Conservation (phyloP, 495 filamentous ascomycete genomes). For the Aspergillus haitiensis region DNA sequence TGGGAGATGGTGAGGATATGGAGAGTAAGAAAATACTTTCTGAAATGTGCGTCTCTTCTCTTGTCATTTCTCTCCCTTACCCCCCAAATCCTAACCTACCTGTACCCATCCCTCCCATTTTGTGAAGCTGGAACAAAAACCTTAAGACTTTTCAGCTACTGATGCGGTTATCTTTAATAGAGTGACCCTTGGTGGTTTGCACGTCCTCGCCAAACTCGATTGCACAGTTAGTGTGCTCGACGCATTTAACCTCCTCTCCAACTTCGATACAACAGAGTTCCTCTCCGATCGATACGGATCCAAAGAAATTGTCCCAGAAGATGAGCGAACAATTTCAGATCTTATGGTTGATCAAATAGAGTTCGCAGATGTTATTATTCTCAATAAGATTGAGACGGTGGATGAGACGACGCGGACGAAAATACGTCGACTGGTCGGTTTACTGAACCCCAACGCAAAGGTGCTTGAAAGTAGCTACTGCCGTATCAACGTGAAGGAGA, state of each 20-base stretch:
- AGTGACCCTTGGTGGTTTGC: slow-evolving; percentile 53
- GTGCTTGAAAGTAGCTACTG: slow-evolving; percentile 48
- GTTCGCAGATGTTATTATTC: slow-evolving; percentile 59
- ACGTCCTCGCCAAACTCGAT: slow-evolving; percentile 55
- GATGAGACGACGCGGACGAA: slow-evolving; percentile 36
- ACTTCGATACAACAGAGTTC: slow-evolving; percentile 59
- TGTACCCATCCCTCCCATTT: too few species aligned
- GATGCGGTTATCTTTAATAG: too few species aligned
- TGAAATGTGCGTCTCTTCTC: slow-evolving; percentile 34
- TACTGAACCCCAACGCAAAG: slow-evolving; percentile 54
- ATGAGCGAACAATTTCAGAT: slow-evolving; percentile 60
- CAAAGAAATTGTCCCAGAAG: slow-evolving; percentile 49
- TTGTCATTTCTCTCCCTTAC: background rate
- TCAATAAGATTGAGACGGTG: slow-evolving; percentile 56
- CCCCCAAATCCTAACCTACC: background rate
- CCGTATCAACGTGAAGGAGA: slow-evolving; percentile 49
- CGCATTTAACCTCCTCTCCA: slow-evolving; percentile 57
- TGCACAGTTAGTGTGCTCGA: slow-evolving; percentile 61
- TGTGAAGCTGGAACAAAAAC: too few species aligned
- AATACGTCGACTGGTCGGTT: slow-evolving; percentile 45
- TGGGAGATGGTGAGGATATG: slow-evolving; percentile 27
- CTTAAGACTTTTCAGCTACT: too few species aligned
- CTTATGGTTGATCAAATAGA: slow-evolving; percentile 64
- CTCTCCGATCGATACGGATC: slow-evolving; percentile 50
- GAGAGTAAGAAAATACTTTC: slow-evolving; percentile 38